Evolutionary conservation across 2,329 filamentous ascomycete species (phyloP).

Genomic region (Neonectria magnoliae): DNA sequence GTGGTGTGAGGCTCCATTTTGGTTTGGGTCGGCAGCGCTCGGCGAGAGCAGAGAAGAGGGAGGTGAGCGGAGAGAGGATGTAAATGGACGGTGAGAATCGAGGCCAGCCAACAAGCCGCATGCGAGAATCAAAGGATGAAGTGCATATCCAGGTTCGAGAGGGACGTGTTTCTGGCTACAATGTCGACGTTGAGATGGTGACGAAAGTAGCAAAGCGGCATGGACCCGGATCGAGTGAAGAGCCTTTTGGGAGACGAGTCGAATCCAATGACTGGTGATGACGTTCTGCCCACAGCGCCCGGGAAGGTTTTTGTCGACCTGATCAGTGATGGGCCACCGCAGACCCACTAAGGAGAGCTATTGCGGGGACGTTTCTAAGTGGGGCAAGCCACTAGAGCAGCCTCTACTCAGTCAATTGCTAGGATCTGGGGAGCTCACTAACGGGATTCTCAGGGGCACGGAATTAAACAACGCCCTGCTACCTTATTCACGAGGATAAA

Average conservation of each 20-base stretch:
- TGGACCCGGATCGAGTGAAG: constrained; percentile 27
- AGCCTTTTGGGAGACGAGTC: constrained; percentile 29
- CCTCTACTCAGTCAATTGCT: constrained; percentile 10
- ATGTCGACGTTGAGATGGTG: constrained; percentile 18
- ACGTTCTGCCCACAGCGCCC: constrained; percentile 30
- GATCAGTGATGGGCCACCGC: constrained; percentile 10
- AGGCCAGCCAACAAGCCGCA: constrained; percentile 17
- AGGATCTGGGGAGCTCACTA: background rate
- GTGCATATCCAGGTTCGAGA: constrained; percentile 6
- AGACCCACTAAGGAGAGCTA: constrained; percentile 22
- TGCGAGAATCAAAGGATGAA: constrained; percentile 4
- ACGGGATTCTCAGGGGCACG: no score
- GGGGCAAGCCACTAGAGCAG: constrained; percentile 25
- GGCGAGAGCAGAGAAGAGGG: constrained; percentile 6
- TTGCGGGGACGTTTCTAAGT: constrained; percentile 26
- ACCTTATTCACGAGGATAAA: no score
- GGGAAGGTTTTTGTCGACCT: constrained; percentile 28
- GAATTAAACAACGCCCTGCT: background rate
- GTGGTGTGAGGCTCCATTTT: constrained; percentile 42
- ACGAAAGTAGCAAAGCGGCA: constrained; percentile 23
- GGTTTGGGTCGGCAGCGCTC: constrained; percentile 16
- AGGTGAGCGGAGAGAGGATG: background rate
- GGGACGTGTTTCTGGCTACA: background rate
- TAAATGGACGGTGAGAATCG: constrained; percentile 10
- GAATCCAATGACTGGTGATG: constrained; percentile 31